Conservation (phyloP, 2,329 filamentous ascomycete species). For the Epichloe hybrida region DNA sequence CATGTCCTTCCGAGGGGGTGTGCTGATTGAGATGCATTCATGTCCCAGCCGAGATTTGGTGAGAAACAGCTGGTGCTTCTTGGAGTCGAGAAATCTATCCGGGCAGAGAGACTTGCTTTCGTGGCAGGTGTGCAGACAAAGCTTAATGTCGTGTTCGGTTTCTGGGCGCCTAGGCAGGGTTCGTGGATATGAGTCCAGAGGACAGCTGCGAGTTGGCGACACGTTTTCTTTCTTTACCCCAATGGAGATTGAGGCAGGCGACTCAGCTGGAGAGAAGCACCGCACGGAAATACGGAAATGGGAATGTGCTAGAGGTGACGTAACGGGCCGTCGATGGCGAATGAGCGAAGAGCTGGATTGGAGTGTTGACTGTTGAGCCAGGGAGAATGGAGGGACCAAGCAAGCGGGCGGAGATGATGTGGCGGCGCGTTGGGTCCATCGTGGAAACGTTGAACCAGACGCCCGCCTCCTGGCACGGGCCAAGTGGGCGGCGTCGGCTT, state of each 20-base stretch:
- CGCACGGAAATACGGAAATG: not conserved
- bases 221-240: too few relatives aligned
- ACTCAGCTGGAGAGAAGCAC: not conserved
- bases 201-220: not conserved
- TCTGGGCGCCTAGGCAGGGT: not conserved
- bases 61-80: not conserved
- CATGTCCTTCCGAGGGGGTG: conserved; percentile 15
- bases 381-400: too few relatives aligned
- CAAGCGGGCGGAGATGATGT: not conserved
- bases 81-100: not conserved
- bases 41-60: conserved; percentile 16
- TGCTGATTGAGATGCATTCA: conserved; percentile 14
- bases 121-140: not conserved
- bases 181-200: not conserved
- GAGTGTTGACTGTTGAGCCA: too few relatives aligned
- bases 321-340: not conserved
- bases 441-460: too few relatives aligned
- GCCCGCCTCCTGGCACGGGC: too few relatives aligned
- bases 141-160: not conserved
- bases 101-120: not conserved
- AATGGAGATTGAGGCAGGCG: not conserved
- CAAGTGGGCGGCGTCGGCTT: too few relatives aligned
- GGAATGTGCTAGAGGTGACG: not conserved
- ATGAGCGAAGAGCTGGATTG: too few relatives aligned
- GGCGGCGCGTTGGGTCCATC: too few relatives aligned